Evolutionary conservation across 2,329 filamentous ascomycete genomes (phyloP).

Genomic region (Bipolaris bicolor): DNA sequence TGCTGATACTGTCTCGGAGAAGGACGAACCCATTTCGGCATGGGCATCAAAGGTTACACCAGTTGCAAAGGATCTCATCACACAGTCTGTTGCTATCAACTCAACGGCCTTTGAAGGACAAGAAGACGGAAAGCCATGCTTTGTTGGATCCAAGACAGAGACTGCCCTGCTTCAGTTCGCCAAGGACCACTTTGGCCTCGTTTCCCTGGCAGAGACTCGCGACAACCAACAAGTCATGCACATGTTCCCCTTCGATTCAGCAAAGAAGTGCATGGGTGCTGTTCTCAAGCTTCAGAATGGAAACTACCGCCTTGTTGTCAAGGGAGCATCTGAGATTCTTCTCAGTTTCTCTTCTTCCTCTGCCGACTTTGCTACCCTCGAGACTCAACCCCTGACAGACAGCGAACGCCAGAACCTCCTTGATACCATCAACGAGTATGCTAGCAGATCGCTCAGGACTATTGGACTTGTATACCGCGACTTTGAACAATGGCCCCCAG

Average conservation of each 20-base stretch:
- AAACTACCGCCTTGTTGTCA: conserved; percentile 59
- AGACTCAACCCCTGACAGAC: conserved; percentile 24
- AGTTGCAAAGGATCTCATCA: conserved; percentile 38
- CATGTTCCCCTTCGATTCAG: conserved; percentile 62
- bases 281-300: conserved; percentile 58
- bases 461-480: conserved; percentile 53
- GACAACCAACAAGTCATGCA: conserved; percentile 57
- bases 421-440: conserved; percentile 47
- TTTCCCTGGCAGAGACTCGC: conserved; percentile 56
- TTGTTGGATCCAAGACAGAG: conserved; percentile 64
- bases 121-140: conserved; percentile 54
- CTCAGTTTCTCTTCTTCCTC: conserved; percentile 51
- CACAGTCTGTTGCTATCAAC: conserved; percentile 47
- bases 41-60: conserved; percentile 54
- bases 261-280: conserved; percentile 63
- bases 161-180: conserved; percentile 61
- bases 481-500: conserved; percentile 46
- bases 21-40: conserved; percentile 49
- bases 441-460: conserved; percentile 50
- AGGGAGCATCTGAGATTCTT: conserved; percentile 65
- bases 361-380: conserved; percentile 24
- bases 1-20: conserved; percentile 55
- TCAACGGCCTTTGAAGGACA: conserved; percentile 61
- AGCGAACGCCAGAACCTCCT: conserved; percentile 28
- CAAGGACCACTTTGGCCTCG: conserved; percentile 59